phyloP scores from a whole-genome alignment of 2,329 filamentous ascomycete species.

The Septoria petroselini region DNA sequence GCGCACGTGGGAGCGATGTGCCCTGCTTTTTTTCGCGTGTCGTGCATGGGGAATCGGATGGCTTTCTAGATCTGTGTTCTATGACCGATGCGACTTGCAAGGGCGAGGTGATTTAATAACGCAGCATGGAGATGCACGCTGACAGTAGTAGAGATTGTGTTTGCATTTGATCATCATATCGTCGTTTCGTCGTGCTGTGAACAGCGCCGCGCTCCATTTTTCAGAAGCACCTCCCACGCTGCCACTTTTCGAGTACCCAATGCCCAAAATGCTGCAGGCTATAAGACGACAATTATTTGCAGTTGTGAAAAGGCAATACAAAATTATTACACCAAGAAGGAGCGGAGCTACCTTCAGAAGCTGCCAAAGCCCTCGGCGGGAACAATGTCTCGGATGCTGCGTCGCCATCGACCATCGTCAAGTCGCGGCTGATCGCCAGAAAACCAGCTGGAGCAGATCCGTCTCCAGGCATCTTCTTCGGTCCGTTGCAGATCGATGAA shows the following conservation, averaged over 20 bases:
- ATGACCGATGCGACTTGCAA: conserved; percentile 9
- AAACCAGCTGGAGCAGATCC: conserved; percentile 85
- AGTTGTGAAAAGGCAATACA: conserved; percentile 18
- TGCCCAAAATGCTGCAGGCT: conserved; percentile 23
- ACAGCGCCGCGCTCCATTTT: conserved; percentile 14
- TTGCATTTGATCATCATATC: conserved; percentile 13
- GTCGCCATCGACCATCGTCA: conserved; percentile 71
- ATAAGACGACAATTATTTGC: conserved; percentile 26
- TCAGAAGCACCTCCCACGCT: conserved; percentile 2
- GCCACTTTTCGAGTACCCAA: conserved; percentile 2
- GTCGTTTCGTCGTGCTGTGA: conserved; percentile 14
- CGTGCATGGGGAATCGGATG: neutral
- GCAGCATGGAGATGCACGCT: neutral
- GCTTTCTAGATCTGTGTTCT: conserved; percentile 5
- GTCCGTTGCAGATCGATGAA: conserved; percentile 85
- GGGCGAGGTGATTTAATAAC: neutral
- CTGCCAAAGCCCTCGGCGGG: conserved; percentile 20
- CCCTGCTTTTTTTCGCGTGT: neutral
- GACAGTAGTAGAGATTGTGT: conserved; percentile 6
- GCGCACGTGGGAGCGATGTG: conserved; percentile 8
- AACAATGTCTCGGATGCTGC: conserved; percentile 29
- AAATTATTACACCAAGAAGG: conserved; percentile 14
- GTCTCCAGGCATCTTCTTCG: conserved; percentile 87
- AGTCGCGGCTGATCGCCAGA: conserved; percentile 53
- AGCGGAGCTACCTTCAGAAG: conserved; percentile 14